A percentile compares a stretch with the other conserved stretches of the same genome.
phyloP scores from a whole-genome alignment of 495 filamentous ascomycete genomes.

The Penicillium cataractarum region DNA sequence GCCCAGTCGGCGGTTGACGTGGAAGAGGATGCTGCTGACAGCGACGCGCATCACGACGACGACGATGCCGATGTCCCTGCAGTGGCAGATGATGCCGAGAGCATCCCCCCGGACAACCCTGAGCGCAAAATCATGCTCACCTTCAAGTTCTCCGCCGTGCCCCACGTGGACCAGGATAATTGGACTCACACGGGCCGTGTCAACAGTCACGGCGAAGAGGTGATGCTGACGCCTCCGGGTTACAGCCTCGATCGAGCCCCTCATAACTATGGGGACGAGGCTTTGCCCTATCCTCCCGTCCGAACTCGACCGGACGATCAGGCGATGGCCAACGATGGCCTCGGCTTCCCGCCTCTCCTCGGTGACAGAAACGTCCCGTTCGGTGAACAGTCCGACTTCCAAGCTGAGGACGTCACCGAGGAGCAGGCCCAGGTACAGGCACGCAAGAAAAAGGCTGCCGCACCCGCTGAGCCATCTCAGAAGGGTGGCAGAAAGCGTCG shows the following conservation, averaged over 20 bases:
- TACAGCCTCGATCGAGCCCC: constrained; percentile 35
- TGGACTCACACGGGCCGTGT: constrained; percentile 41
- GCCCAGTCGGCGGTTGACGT: constrained; percentile 14
- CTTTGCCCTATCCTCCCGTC: constrained; percentile 38
- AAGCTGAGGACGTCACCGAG: constrained; percentile 22
- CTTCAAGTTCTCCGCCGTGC: constrained; percentile 22
- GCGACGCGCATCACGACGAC: background rate
- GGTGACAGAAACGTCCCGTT: constrained; percentile 44
- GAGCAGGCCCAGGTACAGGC: constrained; percentile 15
- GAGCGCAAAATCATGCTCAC: constrained; percentile 4
- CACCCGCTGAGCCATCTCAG: constrained; percentile 12
- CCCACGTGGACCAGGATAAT: constrained; percentile 32
- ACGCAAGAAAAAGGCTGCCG: background rate
- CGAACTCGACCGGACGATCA: constrained; percentile 35
- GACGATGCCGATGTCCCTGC: background rate
- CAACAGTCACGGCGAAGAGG: constrained; percentile 42
- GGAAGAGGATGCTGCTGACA: constrained; percentile 8
- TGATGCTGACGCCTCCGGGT: constrained; percentile 26
- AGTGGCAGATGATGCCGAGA: background rate
- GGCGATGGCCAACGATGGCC: constrained; percentile 32
- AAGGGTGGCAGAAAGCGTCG: constrained; percentile 14
- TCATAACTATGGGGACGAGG: constrained; percentile 34
- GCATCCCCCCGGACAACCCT: background rate
- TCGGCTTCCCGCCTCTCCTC: constrained; percentile 45
- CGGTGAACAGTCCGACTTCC: constrained; percentile 10